Conservation (phyloP, 2,329 filamentous ascomycete species). For the Aspergillus chevalieri region DNA sequence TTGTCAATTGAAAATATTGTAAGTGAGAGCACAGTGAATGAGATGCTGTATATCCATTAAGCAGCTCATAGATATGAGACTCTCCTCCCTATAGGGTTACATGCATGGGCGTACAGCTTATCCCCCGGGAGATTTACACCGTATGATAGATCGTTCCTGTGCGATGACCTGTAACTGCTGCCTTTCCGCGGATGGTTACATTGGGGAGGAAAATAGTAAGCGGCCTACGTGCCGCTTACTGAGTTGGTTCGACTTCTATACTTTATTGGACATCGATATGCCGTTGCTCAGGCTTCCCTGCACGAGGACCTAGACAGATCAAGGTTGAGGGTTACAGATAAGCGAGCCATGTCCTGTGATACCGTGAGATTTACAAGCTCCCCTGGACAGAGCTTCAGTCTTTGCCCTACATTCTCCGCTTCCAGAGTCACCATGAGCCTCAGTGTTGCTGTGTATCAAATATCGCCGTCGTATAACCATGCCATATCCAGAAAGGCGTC, state of each 20-base stretch:
- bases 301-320: too few relatives aligned
- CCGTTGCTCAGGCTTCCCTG: too few relatives aligned
- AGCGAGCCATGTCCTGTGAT: not conserved
- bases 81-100: not conserved
- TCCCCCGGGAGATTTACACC: too few relatives aligned
- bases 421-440: too few relatives aligned
- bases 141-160: not conserved
- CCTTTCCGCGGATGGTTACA: not conserved
- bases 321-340: too few relatives aligned
- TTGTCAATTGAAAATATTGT: not conserved
- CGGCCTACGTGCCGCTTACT: too few relatives aligned
- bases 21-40: not conserved
- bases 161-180: not conserved
- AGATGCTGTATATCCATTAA: not conserved
- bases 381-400: not conserved
- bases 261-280: too few relatives aligned
- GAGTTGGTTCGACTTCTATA: too few relatives aligned
- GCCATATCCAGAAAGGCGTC: not conserved
- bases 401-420: not conserved
- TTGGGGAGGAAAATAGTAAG: too few relatives aligned
- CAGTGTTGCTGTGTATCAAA: not conserved
- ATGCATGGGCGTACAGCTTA: not conserved
- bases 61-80: not conserved
- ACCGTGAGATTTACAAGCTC: not conserved
- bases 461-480: not conserved